phyloP scores from a whole-genome alignment of 495 filamentous ascomycete genomes.

The Aspergillus conjunctus region DNA sequence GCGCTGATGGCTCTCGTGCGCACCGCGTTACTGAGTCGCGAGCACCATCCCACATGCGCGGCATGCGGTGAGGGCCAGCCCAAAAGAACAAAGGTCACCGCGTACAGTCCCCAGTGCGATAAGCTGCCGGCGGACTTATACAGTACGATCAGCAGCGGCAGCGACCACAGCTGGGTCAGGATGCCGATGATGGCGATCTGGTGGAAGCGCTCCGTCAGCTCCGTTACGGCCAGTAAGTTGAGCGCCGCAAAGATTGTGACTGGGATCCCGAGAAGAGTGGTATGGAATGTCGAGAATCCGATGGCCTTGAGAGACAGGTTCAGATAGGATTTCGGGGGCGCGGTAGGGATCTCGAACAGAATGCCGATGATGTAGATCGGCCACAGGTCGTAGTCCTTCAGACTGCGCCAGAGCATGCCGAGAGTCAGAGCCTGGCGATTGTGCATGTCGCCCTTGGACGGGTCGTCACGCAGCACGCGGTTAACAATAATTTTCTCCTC shows the following conservation, averaged over 20 bases:
- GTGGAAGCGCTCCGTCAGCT: slow-evolving; percentile 8
- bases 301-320: slow-evolving; percentile 59
- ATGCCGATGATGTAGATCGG: slow-evolving; percentile 64
- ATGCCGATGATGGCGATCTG: slow-evolving; percentile 51
- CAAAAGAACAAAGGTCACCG: slow-evolving; percentile 57
- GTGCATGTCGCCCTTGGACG: slow-evolving; percentile 62
- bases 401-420: slow-evolving; percentile 51
- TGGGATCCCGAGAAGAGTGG: slow-evolving; percentile 57
- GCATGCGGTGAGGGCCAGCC: slow-evolving; percentile 50
- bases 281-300: slow-evolving; percentile 63
- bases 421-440: slow-evolving; percentile 58
- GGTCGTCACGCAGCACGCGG: slow-evolving; percentile 69
- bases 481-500: slow-evolving; percentile 74
- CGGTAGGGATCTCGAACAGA: slow-evolving; percentile 50
- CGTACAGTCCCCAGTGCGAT: slow-evolving; percentile 58
- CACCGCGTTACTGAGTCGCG: slow-evolving; percentile 56
- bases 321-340: slow-evolving; percentile 55
- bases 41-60: slow-evolving; percentile 37
- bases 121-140: slow-evolving; percentile 38
- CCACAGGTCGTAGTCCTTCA: slow-evolving; percentile 68
- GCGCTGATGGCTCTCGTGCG: slow-evolving; percentile 55
- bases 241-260: slow-evolving; percentile 46
- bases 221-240: slow-evolving; percentile 42
- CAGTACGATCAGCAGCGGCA: slow-evolving; percentile 44
- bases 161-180: slow-evolving; percentile 30